Conservation (phyloP, 208 protist species). For the Kentomonas sorsogonicus region DNA sequence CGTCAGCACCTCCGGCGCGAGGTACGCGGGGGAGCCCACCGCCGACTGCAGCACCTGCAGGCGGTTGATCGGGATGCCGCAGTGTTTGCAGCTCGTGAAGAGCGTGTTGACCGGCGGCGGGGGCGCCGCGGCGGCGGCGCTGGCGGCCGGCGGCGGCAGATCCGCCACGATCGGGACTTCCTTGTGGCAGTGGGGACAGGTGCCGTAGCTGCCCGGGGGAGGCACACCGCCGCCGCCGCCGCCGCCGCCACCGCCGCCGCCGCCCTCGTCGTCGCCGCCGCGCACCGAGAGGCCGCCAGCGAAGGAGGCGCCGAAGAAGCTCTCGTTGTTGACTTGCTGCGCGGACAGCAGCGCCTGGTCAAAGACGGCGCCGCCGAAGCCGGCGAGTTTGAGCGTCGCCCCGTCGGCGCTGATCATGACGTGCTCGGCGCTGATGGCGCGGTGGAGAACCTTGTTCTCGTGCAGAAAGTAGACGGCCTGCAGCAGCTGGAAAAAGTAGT, state of each 20-base stretch:
- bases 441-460: constrained; percentile 22
- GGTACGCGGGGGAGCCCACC: constrained; percentile 60
- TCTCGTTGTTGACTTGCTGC: background rate
- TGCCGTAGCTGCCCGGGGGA: constrained; percentile 25
- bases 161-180: constrained; percentile 22
- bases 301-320: background rate
- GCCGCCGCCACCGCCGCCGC: constrained; percentile 20
- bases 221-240: constrained; percentile 7
- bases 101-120: constrained; percentile 23
- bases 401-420: constrained; percentile 69
- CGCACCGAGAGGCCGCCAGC: too few relatives aligned
- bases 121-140: background rate
- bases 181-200: constrained; percentile 24
- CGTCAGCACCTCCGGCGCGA: constrained; percentile 80
- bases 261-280: too few relatives aligned
- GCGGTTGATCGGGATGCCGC: constrained; percentile 31
- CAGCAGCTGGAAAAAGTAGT: constrained; percentile 87
- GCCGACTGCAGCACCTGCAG: constrained; percentile 46
- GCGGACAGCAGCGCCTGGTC: background rate
- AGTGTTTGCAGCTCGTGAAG: constrained; percentile 36
- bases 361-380: constrained; percentile 66
- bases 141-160: background rate
- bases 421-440: constrained; percentile 40
- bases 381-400: constrained; percentile 59
- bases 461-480: constrained; percentile 76